Evolutionary conservation across 176 grass and related monocot species (phyloP), one percentile per base, ranked within the genome.

Genomic region (Tuctoria greenei): DNA sequence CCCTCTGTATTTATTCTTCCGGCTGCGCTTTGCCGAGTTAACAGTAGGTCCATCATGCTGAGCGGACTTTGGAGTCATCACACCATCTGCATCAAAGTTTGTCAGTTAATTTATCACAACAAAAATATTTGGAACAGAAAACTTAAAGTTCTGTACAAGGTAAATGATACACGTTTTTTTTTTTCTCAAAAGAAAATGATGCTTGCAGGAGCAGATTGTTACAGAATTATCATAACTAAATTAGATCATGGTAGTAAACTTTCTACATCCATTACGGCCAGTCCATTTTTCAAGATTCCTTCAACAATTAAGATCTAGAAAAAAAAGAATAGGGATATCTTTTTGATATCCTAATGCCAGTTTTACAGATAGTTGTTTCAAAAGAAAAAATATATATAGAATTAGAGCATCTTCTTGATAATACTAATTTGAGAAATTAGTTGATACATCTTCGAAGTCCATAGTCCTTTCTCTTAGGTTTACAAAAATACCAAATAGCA

Each of bases 1-100:
- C 38, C 92, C 92, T 47, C 89, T 84, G 38, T 85, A 96, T 60
- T 81, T 83, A 34, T 87, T 96, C 89, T 96, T 92, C 56, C 92
- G 21, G 31, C 21, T 76, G 77, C 81, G 81, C 62, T 85, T 92
- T 55, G 69, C 49, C 0, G 38, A 59, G 28, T 16, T 78, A 37
- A 40, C 17, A 73, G 76, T 36, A 68, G 80, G n/a, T 55, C 67
- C 68, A 81, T 78, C 90, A 75, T 50, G 51, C 64, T 89, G 60
- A 51, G 65, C 26, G 78, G 68, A 37, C 35, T 82, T 83, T 47
- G 61, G 35, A 55, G 63, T 61, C 11, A 62, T 55, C 44, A 23
- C 23, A 43, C 36, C 86, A 81, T 81, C 90, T 93, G 72, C 17
- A 86, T n/a, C 8, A 18, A 76, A 67, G 18, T 18, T 1, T 34